phyloP scores from a whole-genome alignment of 2,329 filamentous ascomycete species.

The Aureobasidium sp. region DNA sequence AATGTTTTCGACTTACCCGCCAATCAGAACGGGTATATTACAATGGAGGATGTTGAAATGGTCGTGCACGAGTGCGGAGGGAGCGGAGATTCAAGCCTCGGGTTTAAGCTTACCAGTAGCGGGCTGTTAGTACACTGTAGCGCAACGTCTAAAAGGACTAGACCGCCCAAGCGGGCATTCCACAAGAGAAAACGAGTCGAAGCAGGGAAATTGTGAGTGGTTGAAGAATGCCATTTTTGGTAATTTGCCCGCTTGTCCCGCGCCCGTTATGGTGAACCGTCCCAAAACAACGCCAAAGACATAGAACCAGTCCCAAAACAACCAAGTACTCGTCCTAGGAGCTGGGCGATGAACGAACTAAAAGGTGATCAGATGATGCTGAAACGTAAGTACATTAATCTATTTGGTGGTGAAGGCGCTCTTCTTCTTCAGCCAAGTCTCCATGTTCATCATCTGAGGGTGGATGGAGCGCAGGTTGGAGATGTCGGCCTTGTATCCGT shows the following conservation, averaged over 20 bases:
- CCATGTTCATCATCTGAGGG: slow-evolving; percentile 35
- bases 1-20: background rate
- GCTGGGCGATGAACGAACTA: background rate
- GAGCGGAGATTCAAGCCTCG: slow-evolving; percentile 6
- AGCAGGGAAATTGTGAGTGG: slow-evolving; percentile 3
- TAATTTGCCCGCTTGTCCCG: slow-evolving; percentile 12
- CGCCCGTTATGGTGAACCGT: slow-evolving; percentile 9
- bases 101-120: slow-evolving; percentile 13
- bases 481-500: slow-evolving; percentile 46
- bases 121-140: slow-evolving; percentile 8
- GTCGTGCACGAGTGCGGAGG: slow-evolving; percentile 6
- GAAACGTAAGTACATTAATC: background rate
- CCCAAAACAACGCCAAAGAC: slow-evolving; percentile 13
- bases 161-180: slow-evolving; percentile 1
- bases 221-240: slow-evolving; percentile 13
- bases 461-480: slow-evolving; percentile 37
- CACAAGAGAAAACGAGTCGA: background rate
- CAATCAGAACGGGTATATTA: slow-evolving; percentile 4
- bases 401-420: slow-evolving; percentile 24
- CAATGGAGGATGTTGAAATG: background rate
- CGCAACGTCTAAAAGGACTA: background rate
- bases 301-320: slow-evolving; percentile 11
- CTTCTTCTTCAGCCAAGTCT: slow-evolving; percentile 28
- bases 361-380: slow-evolving; percentile 8
- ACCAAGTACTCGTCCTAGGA: background rate